Evolutionary conservation across 2,329 filamentous ascomycete species (phyloP), one percentile per base, ranked within the genome.

Genomic region (Pseudohalonectria lignicola): DNA sequence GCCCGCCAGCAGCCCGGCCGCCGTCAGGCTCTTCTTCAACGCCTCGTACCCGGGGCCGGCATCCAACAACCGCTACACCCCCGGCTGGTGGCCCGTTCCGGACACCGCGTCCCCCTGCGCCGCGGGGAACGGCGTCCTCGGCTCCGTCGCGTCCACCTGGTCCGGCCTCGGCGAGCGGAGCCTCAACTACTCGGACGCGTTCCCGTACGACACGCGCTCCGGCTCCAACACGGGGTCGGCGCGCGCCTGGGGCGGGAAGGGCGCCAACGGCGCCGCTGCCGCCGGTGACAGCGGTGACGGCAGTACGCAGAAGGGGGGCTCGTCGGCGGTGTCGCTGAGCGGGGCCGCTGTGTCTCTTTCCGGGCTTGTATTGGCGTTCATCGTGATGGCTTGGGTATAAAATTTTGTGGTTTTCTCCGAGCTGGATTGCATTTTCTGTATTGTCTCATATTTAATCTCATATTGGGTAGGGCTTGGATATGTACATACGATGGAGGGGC

Each of bases 171-270:
- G 30, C 31, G 29, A 31, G 5, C 43, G 40, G 16, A 34, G 38
- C 21, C 46, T 42, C 36, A 43, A 47, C 38, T 47, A 47, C 35
- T 44, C 42, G 15, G 43, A 46, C 23, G 45, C 43, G 15, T 47
- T 62, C 34, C 65, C 67, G 46, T 67, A 66, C 52, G 65, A 62
- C 13, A 52, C 58, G 28, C 55, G 65, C 31, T 54, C 63, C n/a
- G 59, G 61, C n/a, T 50, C 66, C 4, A 57, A 58, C 21, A 61
- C 62, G 3, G 43, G 34, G 12, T 38, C 28, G 5, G 13, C 19
- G 26, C 17, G 17, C 17, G 26, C 31, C n/a, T 23, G 15, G 17
- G 36, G 36, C 35, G 17, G 25, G n/a, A 37, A 16, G 26, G 3
- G 26, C 11, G 13, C 23, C 31, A 33, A 20, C 31, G 7, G 15